These are phyloP conservation scores for Sporothrix protearum DNA, from an alignment of 2,329 filamentous ascomycete species.

Conservation along the genomic window DNA sequence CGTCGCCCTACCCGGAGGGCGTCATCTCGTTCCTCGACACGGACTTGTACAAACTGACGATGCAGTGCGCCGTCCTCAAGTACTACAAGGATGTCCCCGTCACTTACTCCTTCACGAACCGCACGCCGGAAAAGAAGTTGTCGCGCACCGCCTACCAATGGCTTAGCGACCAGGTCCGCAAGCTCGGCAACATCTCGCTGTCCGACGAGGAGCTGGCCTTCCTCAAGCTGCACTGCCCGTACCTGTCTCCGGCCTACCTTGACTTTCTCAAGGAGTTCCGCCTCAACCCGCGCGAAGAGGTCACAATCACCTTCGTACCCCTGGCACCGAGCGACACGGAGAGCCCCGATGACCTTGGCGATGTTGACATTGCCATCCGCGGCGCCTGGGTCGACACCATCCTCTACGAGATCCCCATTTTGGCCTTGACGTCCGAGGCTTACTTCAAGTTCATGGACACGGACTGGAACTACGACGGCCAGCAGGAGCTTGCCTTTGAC, in stretches of 20 bases:
- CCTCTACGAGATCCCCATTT: constrained; percentile 91
- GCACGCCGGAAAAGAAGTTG: constrained; percentile 89
- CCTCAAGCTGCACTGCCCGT: constrained; percentile 73
- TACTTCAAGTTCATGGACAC: constrained; percentile 96
- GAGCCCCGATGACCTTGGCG: constrained; percentile 56
- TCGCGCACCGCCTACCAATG: constrained; percentile 78
- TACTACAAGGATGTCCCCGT: constrained; percentile 82
- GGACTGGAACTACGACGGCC: constrained; percentile 85
- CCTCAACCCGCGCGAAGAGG: constrained; percentile 75
- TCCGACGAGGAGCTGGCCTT: constrained; percentile 76
- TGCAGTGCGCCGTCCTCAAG: constrained; percentile 95
- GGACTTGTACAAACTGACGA: constrained; percentile 91
- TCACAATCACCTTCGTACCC: constrained; percentile 64
- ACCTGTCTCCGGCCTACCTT: constrained; percentile 74
- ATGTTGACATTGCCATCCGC: constrained; percentile 70
- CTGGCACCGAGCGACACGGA: constrained; percentile 44
- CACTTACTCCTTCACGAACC: constrained; percentile 91
- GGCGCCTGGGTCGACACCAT: constrained; percentile 94
- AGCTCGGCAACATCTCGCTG: constrained; percentile 77
- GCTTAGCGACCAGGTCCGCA: constrained; percentile 78
- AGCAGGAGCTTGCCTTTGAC: constrained; percentile 76
- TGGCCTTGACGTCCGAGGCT: constrained; percentile 88
- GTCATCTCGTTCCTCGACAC: constrained; percentile 81
- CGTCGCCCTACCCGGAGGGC: constrained; percentile 66
- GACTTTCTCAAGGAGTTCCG: constrained; percentile 77